These are phyloP conservation scores for Cochlearia excelsa DNA, from an alignment of 345 rosid species.

Conservation along the genomic window DNA sequence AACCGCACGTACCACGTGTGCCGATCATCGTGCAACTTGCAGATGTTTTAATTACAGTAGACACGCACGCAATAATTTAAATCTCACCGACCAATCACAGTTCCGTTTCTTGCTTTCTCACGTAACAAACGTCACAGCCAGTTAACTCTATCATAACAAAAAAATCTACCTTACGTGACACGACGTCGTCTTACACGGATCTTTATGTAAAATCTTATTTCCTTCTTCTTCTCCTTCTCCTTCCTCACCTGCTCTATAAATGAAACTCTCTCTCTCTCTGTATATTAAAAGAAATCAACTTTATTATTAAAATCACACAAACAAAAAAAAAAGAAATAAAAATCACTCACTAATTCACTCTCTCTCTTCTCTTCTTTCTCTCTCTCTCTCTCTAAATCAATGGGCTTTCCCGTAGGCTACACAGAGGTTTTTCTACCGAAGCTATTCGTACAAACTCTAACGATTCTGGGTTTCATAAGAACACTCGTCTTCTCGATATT, in stretches of 20 bases:
- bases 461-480: slow-evolving; percentile 61
- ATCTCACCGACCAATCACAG: slow-evolving; percentile 30
- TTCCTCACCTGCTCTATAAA: slow-evolving; percentile 29
- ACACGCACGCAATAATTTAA: slow-evolving; percentile 30
- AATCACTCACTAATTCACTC: neutral
- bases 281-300: slow-evolving; percentile 19
- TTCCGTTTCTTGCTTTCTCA: slow-evolving; percentile 7
- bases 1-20: slow-evolving; percentile 37
- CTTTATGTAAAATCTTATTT: neutral
- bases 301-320: slow-evolving; percentile 1
- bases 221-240: slow-evolving; percentile 7
- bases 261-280: slow-evolving; percentile 5
- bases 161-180: neutral
- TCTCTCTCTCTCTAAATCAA: slow-evolving; percentile 22
- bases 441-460: slow-evolving; percentile 62
- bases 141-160: slow-evolving; percentile 10
- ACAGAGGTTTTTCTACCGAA: slow-evolving; percentile 70
- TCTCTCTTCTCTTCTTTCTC: neutral
- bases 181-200: slow-evolving; percentile 25
- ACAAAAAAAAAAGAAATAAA: neutral
- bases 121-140: slow-evolving; percentile 27
- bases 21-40: slow-evolving; percentile 37
- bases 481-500: slow-evolving; percentile 50
- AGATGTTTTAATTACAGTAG: slow-evolving; percentile 7
- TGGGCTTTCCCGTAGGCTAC: slow-evolving; percentile 90